A percentile compares a stretch with the other conserved stretches of the same genome.
These are phyloP conservation scores for Apophysomyces sp. DNA, from an alignment of 371 early-diverging fungal species.

Conservation along the genomic window DNA sequence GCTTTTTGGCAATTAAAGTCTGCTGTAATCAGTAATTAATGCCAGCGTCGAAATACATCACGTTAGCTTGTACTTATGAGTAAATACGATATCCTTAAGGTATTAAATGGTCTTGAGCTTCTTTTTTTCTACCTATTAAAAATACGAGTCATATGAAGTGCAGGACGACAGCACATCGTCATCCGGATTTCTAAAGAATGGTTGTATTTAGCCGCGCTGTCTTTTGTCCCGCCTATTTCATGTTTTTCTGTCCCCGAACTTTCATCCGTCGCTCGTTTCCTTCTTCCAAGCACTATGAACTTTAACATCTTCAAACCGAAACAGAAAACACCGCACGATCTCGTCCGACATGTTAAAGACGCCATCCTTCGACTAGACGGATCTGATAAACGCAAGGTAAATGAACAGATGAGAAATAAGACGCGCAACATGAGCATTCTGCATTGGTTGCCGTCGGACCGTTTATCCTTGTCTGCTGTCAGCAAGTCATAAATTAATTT, in stretches of 20 bases:
- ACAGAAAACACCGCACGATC: conserved; percentile 85
- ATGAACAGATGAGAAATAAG: background rate
- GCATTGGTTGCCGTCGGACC: background rate
- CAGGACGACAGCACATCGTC: too few species aligned
- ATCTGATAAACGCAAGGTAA: conserved; percentile 66
- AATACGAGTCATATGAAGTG: too few species aligned
- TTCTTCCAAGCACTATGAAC: conserved; percentile 55
- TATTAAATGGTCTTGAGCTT: too few species aligned
- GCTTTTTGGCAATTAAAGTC: too few species aligned
- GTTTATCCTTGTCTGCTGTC: background rate
- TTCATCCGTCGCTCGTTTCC: conserved; percentile 4
- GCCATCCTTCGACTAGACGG: conserved; percentile 70
- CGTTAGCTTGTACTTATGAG: too few species aligned
- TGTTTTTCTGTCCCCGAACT: conserved; percentile 3
- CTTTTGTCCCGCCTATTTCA: background rate
- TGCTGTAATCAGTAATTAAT: too few species aligned
- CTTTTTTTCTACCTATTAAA: too few species aligned
- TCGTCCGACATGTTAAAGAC: conserved; percentile 86
- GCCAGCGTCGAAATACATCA: too few species aligned
- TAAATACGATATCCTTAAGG: too few species aligned
- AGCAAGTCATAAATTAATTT: background rate
- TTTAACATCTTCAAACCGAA: conserved; percentile 87
- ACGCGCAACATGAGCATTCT: background rate
- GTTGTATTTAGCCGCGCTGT: background rate
- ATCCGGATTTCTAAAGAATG: background rate